Conservation (phyloP, 768 basidiomycete genomes). For the Guyanaporus albipodus region DNA sequence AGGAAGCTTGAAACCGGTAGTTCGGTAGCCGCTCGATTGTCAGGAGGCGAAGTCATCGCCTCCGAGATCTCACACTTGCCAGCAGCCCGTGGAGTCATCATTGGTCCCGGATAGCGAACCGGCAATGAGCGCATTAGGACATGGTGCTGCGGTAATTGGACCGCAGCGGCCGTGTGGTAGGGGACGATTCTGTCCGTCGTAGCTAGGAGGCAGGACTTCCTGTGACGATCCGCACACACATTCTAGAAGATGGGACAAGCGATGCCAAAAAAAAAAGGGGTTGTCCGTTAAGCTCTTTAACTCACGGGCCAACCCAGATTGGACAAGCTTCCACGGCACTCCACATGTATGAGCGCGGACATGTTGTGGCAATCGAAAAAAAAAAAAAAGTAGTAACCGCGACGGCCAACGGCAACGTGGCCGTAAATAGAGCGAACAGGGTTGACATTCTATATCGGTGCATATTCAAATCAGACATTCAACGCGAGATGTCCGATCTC, state of each 20-base stretch:
- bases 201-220: slow-evolving; percentile 18
- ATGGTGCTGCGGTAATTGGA: slow-evolving; percentile 17
- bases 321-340: slow-evolving; percentile 37
- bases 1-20: slow-evolving; percentile 28
- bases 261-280: slow-evolving; percentile 22
- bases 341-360: slow-evolving; percentile 31
- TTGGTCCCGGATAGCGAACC: slow-evolving; percentile 28
- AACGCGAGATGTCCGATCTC: slow-evolving; percentile 45
- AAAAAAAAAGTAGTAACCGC: slow-evolving; percentile 37
- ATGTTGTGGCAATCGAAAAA: slow-evolving; percentile 32
- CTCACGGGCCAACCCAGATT: slow-evolving; percentile 32
- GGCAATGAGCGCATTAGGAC: slow-evolving; percentile 25
- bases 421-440: slow-evolving; percentile 33
- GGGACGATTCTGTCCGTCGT: too few species aligned
- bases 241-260: slow-evolving; percentile 15
- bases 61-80: slow-evolving; percentile 31
- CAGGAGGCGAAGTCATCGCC: slow-evolving; percentile 32
- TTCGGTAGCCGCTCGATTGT: slow-evolving; percentile 31
- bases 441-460: slow-evolving; percentile 29
- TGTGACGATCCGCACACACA: slow-evolving; percentile 25
- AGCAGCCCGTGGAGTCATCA: slow-evolving; percentile 25
- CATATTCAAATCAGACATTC: slow-evolving; percentile 37
- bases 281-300: slow-evolving; percentile 42
- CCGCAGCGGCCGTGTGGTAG: slow-evolving; percentile 15
- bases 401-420: slow-evolving; percentile 47